Base-by-base conservation (phyloP, 2,329 filamentous ascomycete species). In the Colletotrichum lini region DNA sequence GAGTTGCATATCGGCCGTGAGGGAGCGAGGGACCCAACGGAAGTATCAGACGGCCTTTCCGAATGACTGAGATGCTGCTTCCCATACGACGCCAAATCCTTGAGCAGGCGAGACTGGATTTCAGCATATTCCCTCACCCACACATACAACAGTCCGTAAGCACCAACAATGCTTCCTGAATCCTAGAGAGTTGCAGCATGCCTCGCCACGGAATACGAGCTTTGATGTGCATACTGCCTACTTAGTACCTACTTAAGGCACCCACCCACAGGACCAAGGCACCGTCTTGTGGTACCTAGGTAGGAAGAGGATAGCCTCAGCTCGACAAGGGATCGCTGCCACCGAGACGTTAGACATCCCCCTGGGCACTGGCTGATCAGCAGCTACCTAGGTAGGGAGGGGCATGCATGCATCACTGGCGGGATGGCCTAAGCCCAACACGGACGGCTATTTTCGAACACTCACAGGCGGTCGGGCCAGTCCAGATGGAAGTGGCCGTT, bases 261-360 rank as follows among this genome's bases (percentile, higher is more conserved):
- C 35, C 9, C 35, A 38, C 8, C 9, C 35, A 38, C 8, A 38
- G 35, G 35, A 38, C 8, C 35, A 38, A 38, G 35, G 35, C 12
- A 10, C 35, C 9, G 2, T 38, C 9, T 30, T 30, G 26, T 26
- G 23, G 23, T n/a, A n/a, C n/a, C n/a, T n/a, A n/a, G n/a, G n/a
- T 61, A 50, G 47, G 26, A 61, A 10, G 50, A 30, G 26, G 26
- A 30, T 6, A 45, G 45, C 53, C 49, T 52, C 21, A 42, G 57
- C 69, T 63, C 30, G 65, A 58, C 64, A 13, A n/a, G 69, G 65
- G 69, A 59, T 21, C 58, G 65, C 53, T 68, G 65, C 69, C 30
- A 35, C 30, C 1, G 8, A 72, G 53, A 26, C 68, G 63, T 47
- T 45, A 54, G n/a, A 42, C 26, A 3, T 15, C 23, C 40, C 26